Conservation (phyloP, 345 rosid genomes). For the Mercurialis annua region DNA sequence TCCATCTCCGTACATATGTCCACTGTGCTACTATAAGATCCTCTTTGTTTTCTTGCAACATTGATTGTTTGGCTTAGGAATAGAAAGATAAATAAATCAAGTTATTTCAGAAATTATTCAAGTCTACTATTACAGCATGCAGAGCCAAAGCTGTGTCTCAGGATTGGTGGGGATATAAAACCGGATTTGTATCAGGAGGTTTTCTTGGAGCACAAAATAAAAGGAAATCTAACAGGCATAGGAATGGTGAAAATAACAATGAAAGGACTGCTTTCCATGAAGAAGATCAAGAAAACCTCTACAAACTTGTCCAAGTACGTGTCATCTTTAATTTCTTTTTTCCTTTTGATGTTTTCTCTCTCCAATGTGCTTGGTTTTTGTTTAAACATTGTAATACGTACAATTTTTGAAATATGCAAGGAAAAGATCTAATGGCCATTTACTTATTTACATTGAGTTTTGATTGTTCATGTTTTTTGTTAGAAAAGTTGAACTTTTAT, state of each 20-base stretch:
- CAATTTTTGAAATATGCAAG: not conserved
- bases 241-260: slow-evolving; percentile 27
- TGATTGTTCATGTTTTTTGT: not conserved
- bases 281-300: slow-evolving; percentile 97
- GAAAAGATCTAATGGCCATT: not conserved
- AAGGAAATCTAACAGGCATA: slow-evolving; percentile 41
- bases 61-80: not conserved
- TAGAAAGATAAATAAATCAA: not conserved
- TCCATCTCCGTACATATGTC: not conserved
- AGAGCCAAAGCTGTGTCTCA: slow-evolving; percentile 40
- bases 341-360: not conserved
- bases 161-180: slow-evolving; percentile 92
- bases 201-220: slow-evolving; percentile 69
- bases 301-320: slow-evolving; percentile 85
- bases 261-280: slow-evolving; percentile 69
- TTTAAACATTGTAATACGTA: not conserved
- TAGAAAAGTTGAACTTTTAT: no score
- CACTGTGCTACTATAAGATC: not conserved
- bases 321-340: slow-evolving; percentile 12
- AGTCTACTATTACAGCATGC: slow-evolving; percentile 39
- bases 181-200: slow-evolving; percentile 90
- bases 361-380: not conserved
- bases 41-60: not conserved
- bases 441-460: not conserved
- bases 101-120: slow-evolving; percentile 15